These are phyloP conservation scores for Arabidopsis lyrata DNA, from an alignment of 441 rosid species.

Conservation along the genomic window DNA sequence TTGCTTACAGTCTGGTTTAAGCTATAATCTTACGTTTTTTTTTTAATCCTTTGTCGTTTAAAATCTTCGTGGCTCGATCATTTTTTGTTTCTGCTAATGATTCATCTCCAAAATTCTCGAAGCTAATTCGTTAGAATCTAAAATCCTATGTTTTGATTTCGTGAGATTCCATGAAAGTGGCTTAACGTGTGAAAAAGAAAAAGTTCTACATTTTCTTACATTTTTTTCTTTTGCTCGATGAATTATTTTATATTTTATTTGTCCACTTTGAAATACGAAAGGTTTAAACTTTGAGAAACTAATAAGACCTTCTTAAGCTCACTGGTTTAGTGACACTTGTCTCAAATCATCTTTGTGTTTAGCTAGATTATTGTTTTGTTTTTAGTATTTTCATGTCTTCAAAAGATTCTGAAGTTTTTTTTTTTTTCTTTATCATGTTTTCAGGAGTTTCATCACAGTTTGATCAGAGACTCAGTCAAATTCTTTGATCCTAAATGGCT, in stretches of 20 bases:
- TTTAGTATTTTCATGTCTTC: not conserved
- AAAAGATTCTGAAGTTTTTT: conserved; percentile 10
- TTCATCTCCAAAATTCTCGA: conserved; percentile 23
- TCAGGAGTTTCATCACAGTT: conserved; percentile 27
- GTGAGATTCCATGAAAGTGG: conserved; percentile 25
- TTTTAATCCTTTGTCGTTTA: conserved; percentile 9
- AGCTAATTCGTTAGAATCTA: conserved; percentile 22
- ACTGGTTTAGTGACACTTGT: conserved; percentile 21
- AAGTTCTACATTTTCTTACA: conserved; percentile 20
- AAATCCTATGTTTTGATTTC: conserved; percentile 31
- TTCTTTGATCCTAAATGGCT: conserved; percentile 56
- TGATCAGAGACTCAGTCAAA: conserved; percentile 38
- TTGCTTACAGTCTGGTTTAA: conserved; percentile 46
- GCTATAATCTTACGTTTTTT: conserved; percentile 26
- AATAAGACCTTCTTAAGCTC: not conserved
- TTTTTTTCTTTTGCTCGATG: not conserved
- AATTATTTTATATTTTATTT: not conserved
- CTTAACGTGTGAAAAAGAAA: conserved; percentile 34
- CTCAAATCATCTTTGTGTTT: conserved; percentile 5
- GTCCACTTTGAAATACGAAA: conserved; percentile 1
- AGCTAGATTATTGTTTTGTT: conserved; percentile 1
- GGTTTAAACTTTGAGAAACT: conserved; percentile 11
- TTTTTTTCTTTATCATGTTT: not conserved
- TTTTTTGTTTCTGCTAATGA: conserved; percentile 16
- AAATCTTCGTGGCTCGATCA: conserved; percentile 2